phyloP scores from a whole-genome alignment of 2,329 filamentous ascomycete genomes.

The Bipolaris cookei region DNA sequence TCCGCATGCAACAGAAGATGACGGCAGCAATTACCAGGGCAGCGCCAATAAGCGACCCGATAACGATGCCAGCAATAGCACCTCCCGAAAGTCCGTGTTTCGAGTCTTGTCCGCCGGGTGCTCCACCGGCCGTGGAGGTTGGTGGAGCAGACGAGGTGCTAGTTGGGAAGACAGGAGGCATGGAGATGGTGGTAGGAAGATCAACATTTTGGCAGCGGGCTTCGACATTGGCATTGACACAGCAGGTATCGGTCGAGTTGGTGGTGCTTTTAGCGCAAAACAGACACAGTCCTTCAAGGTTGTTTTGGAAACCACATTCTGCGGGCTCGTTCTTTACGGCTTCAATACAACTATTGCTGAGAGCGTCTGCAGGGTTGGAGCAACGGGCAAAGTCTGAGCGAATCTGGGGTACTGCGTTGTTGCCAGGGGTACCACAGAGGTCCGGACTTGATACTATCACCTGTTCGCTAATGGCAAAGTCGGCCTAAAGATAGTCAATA shows the following conservation, averaged over 20 bases:
- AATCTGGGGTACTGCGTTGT: conserved; percentile 75
- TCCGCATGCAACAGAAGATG: conserved; percentile 62
- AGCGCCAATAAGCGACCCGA: conserved; percentile 77
- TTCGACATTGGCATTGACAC: conserved; percentile 79
- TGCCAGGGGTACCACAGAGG: conserved; percentile 72
- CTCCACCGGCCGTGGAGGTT: conserved; percentile 37
- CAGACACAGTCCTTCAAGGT: conserved; percentile 76
- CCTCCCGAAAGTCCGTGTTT: conserved; percentile 72
- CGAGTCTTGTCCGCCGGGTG: conserved; percentile 40
- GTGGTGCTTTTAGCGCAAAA: conserved; percentile 84
- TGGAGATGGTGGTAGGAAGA: conserved; percentile 72
- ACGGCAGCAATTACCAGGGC: conserved; percentile 72
- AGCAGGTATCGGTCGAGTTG: conserved; percentile 96
- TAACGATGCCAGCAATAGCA: conserved; percentile 86
- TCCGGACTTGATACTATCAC: conserved; percentile 75
- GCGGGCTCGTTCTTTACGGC: conserved; percentile 80
- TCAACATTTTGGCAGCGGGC: conserved; percentile 75
- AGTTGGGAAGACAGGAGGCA: conserved; percentile 65
- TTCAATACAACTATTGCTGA: conserved; percentile 75
- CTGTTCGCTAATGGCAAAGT: conserved; percentile 87
- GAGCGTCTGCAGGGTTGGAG: conserved; percentile 77
- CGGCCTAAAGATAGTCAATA: conserved; percentile 61
- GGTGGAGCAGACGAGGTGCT: conserved; percentile 64
- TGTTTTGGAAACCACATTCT: conserved; percentile 84
- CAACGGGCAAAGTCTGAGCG: conserved; percentile 92